These are phyloP conservation scores for Lolium perenne DNA, from an alignment of 176 grass and related monocot genomes.

Conservation along the genomic window DNA sequence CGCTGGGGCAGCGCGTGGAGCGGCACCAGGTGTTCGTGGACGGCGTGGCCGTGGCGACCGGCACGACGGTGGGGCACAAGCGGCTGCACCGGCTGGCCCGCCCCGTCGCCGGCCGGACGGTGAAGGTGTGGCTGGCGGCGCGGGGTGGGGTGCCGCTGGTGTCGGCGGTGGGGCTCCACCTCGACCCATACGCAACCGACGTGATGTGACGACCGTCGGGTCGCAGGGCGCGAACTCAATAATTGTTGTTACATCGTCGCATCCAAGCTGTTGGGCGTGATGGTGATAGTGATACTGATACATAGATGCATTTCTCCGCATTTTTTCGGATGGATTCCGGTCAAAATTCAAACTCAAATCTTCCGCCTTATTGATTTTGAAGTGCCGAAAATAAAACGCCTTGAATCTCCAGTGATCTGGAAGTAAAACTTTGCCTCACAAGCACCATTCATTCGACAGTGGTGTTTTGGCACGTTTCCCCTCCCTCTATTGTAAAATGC, in stretches of 20 bases:
- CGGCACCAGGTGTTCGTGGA: conserved; percentile 68
- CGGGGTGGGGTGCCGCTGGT: conserved; percentile 66
- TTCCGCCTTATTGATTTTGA: not conserved
- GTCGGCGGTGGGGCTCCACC: conserved; percentile 77
- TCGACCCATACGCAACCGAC: conserved; percentile 58
- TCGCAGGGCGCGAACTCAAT: not conserved
- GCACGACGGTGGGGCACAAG: conserved; percentile 88
- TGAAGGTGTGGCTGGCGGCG: conserved; percentile 66
- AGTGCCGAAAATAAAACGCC: too few relatives aligned
- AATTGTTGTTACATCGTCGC: not conserved
- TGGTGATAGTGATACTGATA: not conserved
- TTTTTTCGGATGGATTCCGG: not conserved
- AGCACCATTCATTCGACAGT: too few relatives aligned
- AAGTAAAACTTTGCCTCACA: too few relatives aligned
- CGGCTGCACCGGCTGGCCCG: conserved; percentile 74
- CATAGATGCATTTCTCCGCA: not conserved
- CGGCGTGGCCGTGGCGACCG: conserved; percentile 49
- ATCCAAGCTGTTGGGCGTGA: not conserved
- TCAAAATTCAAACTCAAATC: not conserved
- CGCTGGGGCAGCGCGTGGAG: conserved; percentile 80
- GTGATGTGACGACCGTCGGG: conserved; percentile 12
- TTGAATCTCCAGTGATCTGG: too few relatives aligned
- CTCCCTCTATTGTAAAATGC: too few relatives aligned
- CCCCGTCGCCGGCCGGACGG: conserved; percentile 47
- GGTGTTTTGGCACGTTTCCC: too few relatives aligned